Evolutionary conservation across 208 protist species (phyloP).

Genomic region (Leishmania amazonensis): DNA sequence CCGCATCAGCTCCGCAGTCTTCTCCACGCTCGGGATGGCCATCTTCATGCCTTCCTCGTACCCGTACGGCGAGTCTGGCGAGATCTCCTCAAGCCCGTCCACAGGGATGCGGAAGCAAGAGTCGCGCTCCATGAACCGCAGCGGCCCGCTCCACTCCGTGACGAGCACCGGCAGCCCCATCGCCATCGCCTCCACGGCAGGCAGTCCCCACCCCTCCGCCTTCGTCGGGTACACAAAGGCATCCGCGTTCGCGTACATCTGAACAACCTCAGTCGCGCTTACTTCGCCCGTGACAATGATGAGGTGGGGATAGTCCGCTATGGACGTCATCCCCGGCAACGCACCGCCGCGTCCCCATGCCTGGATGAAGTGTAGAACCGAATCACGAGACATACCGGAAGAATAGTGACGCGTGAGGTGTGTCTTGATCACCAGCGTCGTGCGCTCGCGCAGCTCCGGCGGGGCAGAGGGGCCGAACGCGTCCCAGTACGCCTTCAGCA

Average conservation of each 20-base stretch:
- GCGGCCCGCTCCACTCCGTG: slow-evolving; percentile 46
- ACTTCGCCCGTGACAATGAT: slow-evolving; percentile 33
- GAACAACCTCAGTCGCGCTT: slow-evolving; percentile 26
- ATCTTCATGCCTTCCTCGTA: slow-evolving; percentile 33
- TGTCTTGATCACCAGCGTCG: slow-evolving; percentile 23
- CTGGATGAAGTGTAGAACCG: slow-evolving; percentile 13
- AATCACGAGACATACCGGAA: not conserved
- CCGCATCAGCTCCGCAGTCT: slow-evolving; percentile 34
- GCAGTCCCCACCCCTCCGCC: slow-evolving; percentile 68
- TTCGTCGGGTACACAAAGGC: slow-evolving; percentile 83
- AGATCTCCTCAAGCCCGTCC: slow-evolving; percentile 49
- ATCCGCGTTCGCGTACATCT: slow-evolving; percentile 72
- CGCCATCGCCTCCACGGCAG: slow-evolving; percentile 57
- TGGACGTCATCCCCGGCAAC: slow-evolving; percentile 16
- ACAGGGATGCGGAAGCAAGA: slow-evolving; percentile 49
- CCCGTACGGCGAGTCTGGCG: slow-evolving; percentile 16
- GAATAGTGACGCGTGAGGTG: not conserved
- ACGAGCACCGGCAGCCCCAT: slow-evolving; percentile 52
- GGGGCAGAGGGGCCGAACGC: slow-evolving; percentile 42
- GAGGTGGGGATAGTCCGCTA: slow-evolving; percentile 37
- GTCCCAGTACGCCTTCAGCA: slow-evolving; percentile 56
- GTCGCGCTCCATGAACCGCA: slow-evolving; percentile 35
- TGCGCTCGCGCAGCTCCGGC: slow-evolving; percentile 20
- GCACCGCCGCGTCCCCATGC: slow-evolving; percentile 16
- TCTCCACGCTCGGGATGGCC: slow-evolving; percentile 36